Conservation (phyloP, 2,329 filamentous ascomycete genomes). For the Cladosporium sp. region DNA sequence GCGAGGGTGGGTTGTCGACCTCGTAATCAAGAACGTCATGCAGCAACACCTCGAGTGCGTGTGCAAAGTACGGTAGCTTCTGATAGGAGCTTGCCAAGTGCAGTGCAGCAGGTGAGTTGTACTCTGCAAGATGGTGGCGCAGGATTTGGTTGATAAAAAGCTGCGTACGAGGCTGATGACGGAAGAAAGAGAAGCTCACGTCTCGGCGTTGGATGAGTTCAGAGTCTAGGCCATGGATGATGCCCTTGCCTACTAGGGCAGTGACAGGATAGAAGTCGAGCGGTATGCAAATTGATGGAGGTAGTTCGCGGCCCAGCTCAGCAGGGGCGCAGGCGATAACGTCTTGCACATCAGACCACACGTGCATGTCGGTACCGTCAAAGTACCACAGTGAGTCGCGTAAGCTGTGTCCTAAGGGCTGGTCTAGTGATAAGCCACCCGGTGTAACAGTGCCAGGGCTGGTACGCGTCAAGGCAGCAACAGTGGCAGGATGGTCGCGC, state of each 20-base stretch:
- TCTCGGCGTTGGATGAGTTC: constrained; percentile 93
- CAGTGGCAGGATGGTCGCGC: constrained; percentile 67
- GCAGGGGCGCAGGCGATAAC: constrained; percentile 71
- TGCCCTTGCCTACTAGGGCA: constrained; percentile 82
- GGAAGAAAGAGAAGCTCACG: constrained; percentile 85
- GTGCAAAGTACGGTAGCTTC: constrained; percentile 85
- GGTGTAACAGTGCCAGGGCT: constrained; percentile 27
- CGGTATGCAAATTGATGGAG: constrained; percentile 72
- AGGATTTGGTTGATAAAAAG: constrained; percentile 89
- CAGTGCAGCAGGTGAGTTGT: constrained; percentile 78
- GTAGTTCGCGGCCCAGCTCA: constrained; percentile 69
- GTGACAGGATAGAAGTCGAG: constrained; percentile 97
- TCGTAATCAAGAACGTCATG: constrained; percentile 95
- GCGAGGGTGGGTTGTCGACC: constrained; percentile 65
- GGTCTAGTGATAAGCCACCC: constrained; percentile 27
- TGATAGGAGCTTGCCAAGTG: constrained; percentile 83
- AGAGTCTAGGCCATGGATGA: constrained; percentile 86
- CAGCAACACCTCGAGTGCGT: constrained; percentile 86
- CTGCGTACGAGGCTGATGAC: constrained; percentile 88
- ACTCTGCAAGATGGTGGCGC: constrained; percentile 73
- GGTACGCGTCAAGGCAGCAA: constrained; percentile 26
- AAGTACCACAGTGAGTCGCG: constrained; percentile 93
- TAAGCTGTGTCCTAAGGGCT: constrained; percentile 54
- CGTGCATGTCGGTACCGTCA: constrained; percentile 80
- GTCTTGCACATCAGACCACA: constrained; percentile 87